Percentiles rank a stretch among this genome's conserved stretches.
Conservation (phyloP, 176 grass and related monocot species). For the Avena eriantha region DNA sequence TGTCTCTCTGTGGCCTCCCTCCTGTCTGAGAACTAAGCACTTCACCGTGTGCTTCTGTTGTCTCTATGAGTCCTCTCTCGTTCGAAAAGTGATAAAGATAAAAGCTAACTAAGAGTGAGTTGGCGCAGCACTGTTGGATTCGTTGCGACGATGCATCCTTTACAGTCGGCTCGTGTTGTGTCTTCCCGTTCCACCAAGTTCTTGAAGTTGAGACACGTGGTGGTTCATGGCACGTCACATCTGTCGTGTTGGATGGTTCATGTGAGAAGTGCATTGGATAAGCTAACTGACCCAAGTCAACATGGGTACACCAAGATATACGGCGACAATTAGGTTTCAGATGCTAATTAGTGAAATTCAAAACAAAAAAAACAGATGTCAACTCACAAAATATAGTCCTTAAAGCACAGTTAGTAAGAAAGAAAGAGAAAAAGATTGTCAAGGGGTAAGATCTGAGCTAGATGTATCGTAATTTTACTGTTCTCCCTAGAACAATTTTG, state of each 20-base stretch:
- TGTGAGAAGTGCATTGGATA: not conserved
- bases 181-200: not conserved
- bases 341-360: not conserved
- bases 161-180: not conserved
- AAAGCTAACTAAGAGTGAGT: slow-evolving; percentile 5
- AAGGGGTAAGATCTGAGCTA: not conserved
- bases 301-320: not conserved
- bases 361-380: not conserved
- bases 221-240: not conserved
- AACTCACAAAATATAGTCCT: not conserved
- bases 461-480: slow-evolving; percentile 2
- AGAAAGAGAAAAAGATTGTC: not conserved
- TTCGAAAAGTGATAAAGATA: not conserved
- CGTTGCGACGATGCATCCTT: not conserved
- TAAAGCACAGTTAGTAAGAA: not conserved
- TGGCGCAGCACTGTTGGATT: not conserved
- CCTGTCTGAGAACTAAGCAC: not conserved
- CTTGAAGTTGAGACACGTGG: not conserved
- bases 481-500: not conserved
- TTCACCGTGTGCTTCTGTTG: not conserved
- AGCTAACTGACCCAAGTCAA: not conserved
- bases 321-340: not conserved
- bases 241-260: not conserved
- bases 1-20: not conserved
- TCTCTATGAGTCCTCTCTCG: not conserved